Conservation (phyloP, 495 filamentous ascomycete species). For the Hypoxylon rickii region DNA sequence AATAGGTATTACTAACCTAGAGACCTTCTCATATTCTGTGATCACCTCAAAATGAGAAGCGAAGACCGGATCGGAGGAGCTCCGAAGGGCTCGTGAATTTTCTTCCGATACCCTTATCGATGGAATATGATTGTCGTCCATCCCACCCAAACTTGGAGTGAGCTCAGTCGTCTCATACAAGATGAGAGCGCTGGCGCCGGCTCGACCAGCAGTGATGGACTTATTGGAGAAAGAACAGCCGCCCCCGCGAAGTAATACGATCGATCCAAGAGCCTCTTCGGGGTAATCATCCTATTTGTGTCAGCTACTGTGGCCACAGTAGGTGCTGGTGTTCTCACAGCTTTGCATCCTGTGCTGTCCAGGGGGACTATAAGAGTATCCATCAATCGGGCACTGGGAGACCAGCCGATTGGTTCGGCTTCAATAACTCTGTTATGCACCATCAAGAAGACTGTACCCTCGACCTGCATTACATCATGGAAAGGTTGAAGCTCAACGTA, state of each 20-base stretch:
- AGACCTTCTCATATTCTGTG: slow-evolving; percentile 2
- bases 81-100: not conserved
- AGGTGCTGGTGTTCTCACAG: slow-evolving; percentile 2
- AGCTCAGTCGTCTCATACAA: slow-evolving; percentile 59
- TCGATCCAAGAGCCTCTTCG: slow-evolving; percentile 46
- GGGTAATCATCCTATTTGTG: slow-evolving; percentile 54
- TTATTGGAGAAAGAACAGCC: slow-evolving; percentile 60
- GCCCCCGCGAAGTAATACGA: slow-evolving; percentile 60
- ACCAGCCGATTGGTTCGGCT: slow-evolving; percentile 20
- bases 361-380: slow-evolving; percentile 8
- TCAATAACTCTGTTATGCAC: slow-evolving; percentile 1
- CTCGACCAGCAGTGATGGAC: slow-evolving; percentile 52
- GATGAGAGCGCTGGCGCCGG: slow-evolving; percentile 55
- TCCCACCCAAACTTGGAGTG: slow-evolving; percentile 49
- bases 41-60: slow-evolving; percentile 1
- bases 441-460: not conserved
- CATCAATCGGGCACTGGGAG: slow-evolving; percentile 1
- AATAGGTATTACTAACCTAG: slow-evolving; percentile 39
- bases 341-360: slow-evolving; percentile 1
- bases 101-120: slow-evolving; percentile 36
- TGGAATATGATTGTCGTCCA: slow-evolving; percentile 48
- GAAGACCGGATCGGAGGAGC: slow-evolving; percentile 47
- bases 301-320: not conserved
- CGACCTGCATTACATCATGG: slow-evolving; percentile 5
- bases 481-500: slow-evolving; percentile 27